Evolutionary conservation across 1,284 basidiomycete species (phyloP), one percentile per base, ranked within the genome.

Genomic region (Malassezia pachydermatis): DNA sequence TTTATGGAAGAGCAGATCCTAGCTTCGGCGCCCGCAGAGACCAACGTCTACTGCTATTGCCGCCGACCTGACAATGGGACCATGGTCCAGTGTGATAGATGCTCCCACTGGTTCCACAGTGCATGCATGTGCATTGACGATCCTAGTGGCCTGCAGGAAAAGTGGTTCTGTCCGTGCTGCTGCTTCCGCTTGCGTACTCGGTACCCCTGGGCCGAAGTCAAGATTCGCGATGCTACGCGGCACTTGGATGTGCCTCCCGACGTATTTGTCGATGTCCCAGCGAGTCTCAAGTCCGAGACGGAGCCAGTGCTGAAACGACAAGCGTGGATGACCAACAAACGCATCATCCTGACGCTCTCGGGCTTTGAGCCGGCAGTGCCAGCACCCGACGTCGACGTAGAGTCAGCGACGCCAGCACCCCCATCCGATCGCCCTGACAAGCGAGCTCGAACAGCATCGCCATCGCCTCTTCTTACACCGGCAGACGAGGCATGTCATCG

Each of bases 111-210:
- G 67, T 72, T 68, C 54, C 70, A 72, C 54, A 62, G 51, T 16
- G 47, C 59, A 19, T 72, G 70, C 45, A 59, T 71, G 17, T 48
- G 58, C 34, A 58, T 70, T 27, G 54, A 52, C n/a, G 57, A 65
- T 14, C 53, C 55, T 13, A 48, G 51, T 19, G 58, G 62, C 14
- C 51, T 60, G 19, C 56, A 55, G 20, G 54, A 59, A 39, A 57
- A 64, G 43, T 72, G 67, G 67, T 60, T 54, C 37, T 72, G 70
- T 35, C 70, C 70, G 4, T 61, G 69, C 58, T 72, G 70, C 55
- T 69, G 63, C 41, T 55, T 67, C 58, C 71, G 70, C 53, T 54
- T 60, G 32, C 65, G 67, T 45, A 58, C 58, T 36, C 57, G 58
- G 50, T 72, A 71, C 48, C 58, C 63, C 22, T 53, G 57, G 28